Evolutionary conservation across 2,329 filamentous ascomycete genomes (phyloP).

Genomic region (Fusarium sambucinum): DNA sequence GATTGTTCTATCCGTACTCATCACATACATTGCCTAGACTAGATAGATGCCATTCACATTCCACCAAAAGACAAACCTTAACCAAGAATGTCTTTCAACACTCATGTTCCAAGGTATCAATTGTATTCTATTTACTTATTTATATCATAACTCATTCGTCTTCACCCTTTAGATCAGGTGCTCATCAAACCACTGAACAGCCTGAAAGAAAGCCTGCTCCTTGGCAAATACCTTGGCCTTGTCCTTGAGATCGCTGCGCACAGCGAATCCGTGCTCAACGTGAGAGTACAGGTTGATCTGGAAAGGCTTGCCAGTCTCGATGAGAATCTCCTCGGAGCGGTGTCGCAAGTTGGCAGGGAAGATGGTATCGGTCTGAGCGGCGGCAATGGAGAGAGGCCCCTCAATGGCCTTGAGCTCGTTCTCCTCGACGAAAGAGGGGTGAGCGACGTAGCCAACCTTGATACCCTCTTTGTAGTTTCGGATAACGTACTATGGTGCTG

Average conservation of each 20-base stretch:
- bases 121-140: not conserved
- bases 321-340: constrained; percentile 70
- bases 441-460: constrained; percentile 72
- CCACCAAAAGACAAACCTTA: constrained; percentile 15
- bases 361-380: constrained; percentile 71
- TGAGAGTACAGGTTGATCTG: constrained; percentile 78
- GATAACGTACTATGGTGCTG: constrained; percentile 68
- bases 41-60: not conserved
- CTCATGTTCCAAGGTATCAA: not conserved
- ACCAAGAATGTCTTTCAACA: not conserved
- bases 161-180: constrained; percentile 42
- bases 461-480: constrained; percentile 71
- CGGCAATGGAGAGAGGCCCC: constrained; percentile 71
- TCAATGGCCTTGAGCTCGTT: constrained; percentile 69
- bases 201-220: constrained; percentile 82
- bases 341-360: constrained; percentile 68
- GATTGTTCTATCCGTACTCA: too few relatives aligned
- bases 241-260: constrained; percentile 70
- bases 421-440: constrained; percentile 71
- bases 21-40: not conserved
- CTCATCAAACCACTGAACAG: constrained; percentile 79
- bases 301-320: constrained; percentile 66
- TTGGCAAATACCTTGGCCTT: constrained; percentile 74
- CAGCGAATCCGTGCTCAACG: constrained; percentile 79
- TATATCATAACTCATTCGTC: constrained; percentile 1